These are phyloP conservation scores for Eremochloa ophiuroides DNA, from an alignment of 176 grass and related monocot genomes.

Conservation along the genomic window DNA sequence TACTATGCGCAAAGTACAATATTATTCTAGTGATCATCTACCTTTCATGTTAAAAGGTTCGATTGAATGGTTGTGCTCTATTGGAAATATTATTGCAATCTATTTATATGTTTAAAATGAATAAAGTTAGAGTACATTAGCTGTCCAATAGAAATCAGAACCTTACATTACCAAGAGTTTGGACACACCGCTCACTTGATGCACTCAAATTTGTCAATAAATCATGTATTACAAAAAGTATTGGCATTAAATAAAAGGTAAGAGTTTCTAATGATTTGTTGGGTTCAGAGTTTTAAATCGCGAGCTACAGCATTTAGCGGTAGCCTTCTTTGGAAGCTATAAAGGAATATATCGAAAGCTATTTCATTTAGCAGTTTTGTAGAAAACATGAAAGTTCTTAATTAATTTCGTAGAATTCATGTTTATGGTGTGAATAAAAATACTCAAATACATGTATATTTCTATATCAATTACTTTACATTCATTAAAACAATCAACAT, in stretches of 20 bases:
- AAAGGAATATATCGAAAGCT: neutral
- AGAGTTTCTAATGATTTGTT: neutral
- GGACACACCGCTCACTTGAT: neutral
- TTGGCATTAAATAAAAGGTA: neutral
- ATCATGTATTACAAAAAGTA: neutral
- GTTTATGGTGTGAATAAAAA: too few relatives aligned
- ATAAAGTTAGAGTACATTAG: neutral
- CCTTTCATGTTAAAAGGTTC: conserved; percentile 10
- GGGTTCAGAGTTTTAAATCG: neutral
- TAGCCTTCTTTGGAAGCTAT: neutral
- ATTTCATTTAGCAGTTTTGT: neutral
- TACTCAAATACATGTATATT: too few relatives aligned
- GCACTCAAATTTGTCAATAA: neutral
- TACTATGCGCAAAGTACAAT: neutral
- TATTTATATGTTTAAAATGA: neutral
- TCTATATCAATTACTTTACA: neutral
- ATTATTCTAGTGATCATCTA: neutral
- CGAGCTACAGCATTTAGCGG: neutral
- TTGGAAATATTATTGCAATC: neutral
- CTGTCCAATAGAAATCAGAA: neutral
- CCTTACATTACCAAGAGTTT: neutral
- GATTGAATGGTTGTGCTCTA: neutral
- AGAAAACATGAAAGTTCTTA: neutral
- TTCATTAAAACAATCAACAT: too few relatives aligned
- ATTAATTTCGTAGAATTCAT: neutral